phyloP scores from a whole-genome alignment of 2,329 filamentous ascomycete genomes.

The Rhynchosporium graminicola region DNA sequence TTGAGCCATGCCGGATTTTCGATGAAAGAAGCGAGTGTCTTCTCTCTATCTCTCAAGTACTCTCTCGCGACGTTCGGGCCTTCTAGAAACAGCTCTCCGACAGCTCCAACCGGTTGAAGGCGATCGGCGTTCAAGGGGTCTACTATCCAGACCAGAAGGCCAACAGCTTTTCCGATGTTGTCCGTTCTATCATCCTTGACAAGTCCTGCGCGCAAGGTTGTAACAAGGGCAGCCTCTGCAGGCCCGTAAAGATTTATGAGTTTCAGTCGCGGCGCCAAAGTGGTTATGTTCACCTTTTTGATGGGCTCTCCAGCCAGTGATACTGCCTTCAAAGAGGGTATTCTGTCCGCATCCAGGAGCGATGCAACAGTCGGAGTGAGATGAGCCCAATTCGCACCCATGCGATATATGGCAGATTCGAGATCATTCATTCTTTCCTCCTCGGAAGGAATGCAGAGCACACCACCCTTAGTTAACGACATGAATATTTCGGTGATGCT shows the following conservation, averaged over 20 bases:
- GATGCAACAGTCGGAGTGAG: constrained; percentile 30
- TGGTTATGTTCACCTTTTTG: neutral
- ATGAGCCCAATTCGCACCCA: constrained; percentile 24
- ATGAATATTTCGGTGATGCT: constrained; percentile 27
- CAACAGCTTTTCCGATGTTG: constrained; percentile 17
- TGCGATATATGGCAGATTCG: constrained; percentile 19
- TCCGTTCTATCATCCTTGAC: constrained; percentile 8
- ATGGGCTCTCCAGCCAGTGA: constrained; percentile 28
- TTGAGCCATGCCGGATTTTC: constrained; percentile 37
- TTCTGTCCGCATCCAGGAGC: constrained; percentile 40
- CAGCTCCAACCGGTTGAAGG: constrained; percentile 39
- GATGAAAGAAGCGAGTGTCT: constrained; percentile 43
- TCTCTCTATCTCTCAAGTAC: constrained; percentile 44
- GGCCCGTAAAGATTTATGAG: constrained; percentile 67
- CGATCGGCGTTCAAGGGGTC: constrained; percentile 43
- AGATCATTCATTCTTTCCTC: constrained; percentile 27
- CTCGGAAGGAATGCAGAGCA: constrained; percentile 32
- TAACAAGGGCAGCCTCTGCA: constrained; percentile 65
- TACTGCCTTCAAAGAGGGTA: constrained; percentile 33
- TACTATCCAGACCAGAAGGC: constrained; percentile 42
- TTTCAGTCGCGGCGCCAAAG: constrained; percentile 47
- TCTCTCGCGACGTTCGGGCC: constrained; percentile 43
- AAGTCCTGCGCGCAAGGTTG: neutral
- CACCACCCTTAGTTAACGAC: constrained; percentile 29
- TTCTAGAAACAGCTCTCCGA: constrained; percentile 45